phyloP scores from a whole-genome alignment of 257 asterid species.

The Forsythia viridissima region DNA sequence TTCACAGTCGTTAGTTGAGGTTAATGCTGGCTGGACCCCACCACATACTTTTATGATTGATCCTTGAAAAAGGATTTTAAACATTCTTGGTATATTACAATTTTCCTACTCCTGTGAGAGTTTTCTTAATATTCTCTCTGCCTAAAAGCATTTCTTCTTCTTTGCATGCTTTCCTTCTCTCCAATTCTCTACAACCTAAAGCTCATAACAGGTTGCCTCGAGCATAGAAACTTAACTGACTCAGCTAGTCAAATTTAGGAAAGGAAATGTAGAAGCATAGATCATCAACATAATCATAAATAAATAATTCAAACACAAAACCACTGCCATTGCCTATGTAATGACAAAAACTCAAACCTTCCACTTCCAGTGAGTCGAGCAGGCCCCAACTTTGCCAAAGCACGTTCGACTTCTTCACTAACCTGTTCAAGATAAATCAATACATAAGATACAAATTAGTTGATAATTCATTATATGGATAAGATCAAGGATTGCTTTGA shows the following conservation, averaged over 20 bases:
- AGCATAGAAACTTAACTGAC: background rate
- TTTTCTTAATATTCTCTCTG: too few relatives aligned
- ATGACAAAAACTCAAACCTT: conserved; percentile 47
- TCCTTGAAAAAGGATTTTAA: background rate
- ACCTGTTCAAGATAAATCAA: conserved; percentile 54
- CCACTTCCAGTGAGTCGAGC: conserved; percentile 56
- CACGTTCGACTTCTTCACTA: conserved; percentile 98
- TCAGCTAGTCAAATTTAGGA: background rate
- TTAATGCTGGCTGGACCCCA: background rate
- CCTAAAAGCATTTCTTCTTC: background rate
- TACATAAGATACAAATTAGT: background rate
- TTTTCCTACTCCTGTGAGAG: background rate
- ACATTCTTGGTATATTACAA: background rate
- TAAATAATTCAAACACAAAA: background rate
- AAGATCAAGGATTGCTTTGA: background rate
- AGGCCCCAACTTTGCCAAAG: conserved; percentile 93
- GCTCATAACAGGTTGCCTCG: background rate
- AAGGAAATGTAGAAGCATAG: background rate
- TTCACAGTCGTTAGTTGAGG: background rate
- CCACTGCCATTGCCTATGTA: background rate
- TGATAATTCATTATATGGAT: background rate
- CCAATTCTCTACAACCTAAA: background rate
- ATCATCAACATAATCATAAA: background rate
- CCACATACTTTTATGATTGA: background rate
- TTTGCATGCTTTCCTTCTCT: background rate